These are phyloP conservation scores for Bimuria novae-zelandiae DNA, from an alignment of 2,329 filamentous ascomycete species.

Conservation along the genomic window DNA sequence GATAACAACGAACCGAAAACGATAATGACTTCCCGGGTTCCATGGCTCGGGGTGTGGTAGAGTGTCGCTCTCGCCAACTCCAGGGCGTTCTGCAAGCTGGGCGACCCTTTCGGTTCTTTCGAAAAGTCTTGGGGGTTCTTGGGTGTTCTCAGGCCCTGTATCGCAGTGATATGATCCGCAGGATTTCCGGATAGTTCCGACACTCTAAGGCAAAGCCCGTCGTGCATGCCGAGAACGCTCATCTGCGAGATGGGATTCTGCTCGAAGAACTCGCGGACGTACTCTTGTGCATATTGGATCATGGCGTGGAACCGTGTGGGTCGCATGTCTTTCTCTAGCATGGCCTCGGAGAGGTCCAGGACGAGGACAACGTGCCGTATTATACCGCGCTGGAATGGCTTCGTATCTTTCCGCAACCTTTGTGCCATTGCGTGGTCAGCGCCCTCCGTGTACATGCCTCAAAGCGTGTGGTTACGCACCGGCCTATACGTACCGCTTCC, in stretches of 20 bases:
- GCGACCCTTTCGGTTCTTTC: conserved; percentile 56
- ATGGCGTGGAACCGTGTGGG: conserved; percentile 84
- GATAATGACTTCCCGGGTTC: conserved; percentile 89
- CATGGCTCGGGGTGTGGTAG: conserved; percentile 92
- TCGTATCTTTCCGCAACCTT: conserved; percentile 88
- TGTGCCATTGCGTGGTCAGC: conserved; percentile 25
- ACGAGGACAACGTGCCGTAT: conserved; percentile 95
- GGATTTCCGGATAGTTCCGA: conserved; percentile 93
- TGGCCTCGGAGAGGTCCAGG: conserved; percentile 88
- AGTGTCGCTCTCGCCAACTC: conserved; percentile 92
- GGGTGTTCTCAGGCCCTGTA: conserved; percentile 67
- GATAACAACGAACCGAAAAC: conserved; percentile 90
- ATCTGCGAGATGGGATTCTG: conserved; percentile 98
- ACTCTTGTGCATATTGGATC: conserved; percentile 81
- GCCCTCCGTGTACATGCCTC: neutral
- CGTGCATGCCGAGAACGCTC: conserved; percentile 88
- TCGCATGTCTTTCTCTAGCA: conserved; percentile 92
- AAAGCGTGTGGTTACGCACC: neutral
- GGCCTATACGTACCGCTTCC: conserved; percentile 69
- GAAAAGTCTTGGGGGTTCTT: conserved; percentile 74
- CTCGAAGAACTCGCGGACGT: conserved; percentile 94
- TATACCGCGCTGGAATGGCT: conserved; percentile 92
- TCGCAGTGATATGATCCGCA: conserved; percentile 78
- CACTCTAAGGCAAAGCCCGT: conserved; percentile 83
- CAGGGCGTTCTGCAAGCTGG: conserved; percentile 83